phyloP scores from a whole-genome alignment of 768 basidiomycete genomes.

The Sarcomyxa edulis region DNA sequence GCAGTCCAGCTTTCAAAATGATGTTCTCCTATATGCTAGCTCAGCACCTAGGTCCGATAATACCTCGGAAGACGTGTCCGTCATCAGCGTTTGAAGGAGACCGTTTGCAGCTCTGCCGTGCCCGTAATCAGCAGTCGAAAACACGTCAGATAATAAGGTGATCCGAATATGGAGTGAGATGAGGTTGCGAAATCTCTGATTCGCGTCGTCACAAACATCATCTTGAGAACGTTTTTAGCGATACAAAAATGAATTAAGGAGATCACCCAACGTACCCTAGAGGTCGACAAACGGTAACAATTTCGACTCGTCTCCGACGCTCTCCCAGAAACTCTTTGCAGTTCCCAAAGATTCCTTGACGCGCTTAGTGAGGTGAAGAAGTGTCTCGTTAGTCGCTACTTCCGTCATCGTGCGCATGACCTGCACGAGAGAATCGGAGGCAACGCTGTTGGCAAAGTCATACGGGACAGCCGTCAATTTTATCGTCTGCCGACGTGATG shows the following conservation, averaged over 20 bases:
- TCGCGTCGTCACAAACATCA: too few species aligned
- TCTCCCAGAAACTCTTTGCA: constrained; percentile 69
- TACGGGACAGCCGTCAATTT: constrained; percentile 79
- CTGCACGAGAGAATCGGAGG: constrained; percentile 83
- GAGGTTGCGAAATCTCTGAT: constrained; percentile 64
- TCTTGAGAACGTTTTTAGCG: too few species aligned
- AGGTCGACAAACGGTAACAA: constrained; percentile 61
- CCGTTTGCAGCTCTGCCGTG: constrained; percentile 74
- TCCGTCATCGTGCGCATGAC: constrained; percentile 89
- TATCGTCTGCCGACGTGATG: constrained; percentile 68
- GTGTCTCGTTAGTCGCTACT: constrained; percentile 71
- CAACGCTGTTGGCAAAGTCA: constrained; percentile 79
- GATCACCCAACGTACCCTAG: constrained; percentile 32
- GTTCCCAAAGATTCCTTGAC: constrained; percentile 66
- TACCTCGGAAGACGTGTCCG: constrained; percentile 54
- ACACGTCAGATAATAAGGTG: constrained; percentile 82
- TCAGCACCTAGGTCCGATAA: constrained; percentile 71
- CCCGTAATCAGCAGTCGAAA: constrained; percentile 75
- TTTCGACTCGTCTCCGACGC: constrained; percentile 48
- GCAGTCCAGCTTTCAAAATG: constrained; percentile 56
- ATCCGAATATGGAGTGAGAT: constrained; percentile 75
- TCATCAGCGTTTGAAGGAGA: constrained; percentile 72
- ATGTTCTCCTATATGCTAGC: constrained; percentile 87
- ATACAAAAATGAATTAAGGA: too few species aligned
- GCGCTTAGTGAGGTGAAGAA: constrained; percentile 62